Evolutionary conservation across 495 filamentous ascomycete species (phyloP).

Genomic region (Mycothermus thermophilus): DNA sequence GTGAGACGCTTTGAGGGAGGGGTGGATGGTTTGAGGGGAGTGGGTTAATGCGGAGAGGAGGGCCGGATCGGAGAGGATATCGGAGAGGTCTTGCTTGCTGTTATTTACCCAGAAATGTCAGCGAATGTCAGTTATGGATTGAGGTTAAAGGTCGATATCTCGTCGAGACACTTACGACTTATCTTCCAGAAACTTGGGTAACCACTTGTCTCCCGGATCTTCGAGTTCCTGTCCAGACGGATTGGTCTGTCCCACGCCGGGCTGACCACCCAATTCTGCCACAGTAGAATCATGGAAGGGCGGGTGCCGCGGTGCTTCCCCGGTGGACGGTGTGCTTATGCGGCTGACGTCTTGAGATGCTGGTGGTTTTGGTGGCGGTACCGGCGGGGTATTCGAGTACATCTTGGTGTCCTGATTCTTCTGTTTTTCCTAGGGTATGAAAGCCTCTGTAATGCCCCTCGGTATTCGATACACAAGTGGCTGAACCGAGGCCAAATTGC

Average conservation of each 20-base stretch:
- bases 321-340: constrained; percentile 45
- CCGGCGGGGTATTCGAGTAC: constrained; percentile 44
- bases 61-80: constrained; percentile 44
- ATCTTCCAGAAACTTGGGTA: constrained; percentile 55
- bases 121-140: not conserved
- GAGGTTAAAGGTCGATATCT: not conserved
- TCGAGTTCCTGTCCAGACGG: constrained; percentile 13
- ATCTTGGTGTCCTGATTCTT: constrained; percentile 5
- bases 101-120: not conserved
- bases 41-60: constrained; percentile 50
- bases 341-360: constrained; percentile 54
- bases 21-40: constrained; percentile 50
- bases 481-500: too few relatives aligned
- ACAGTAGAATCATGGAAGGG: constrained; percentile 21
- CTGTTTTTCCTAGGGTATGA: too few relatives aligned
- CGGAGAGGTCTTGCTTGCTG: constrained; percentile 49
- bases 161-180: constrained; percentile 47
- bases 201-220: constrained; percentile 47
- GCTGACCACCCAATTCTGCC: too few relatives aligned
- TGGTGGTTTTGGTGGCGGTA: constrained; percentile 56
- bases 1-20: constrained; percentile 41
- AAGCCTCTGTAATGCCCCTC: too few relatives aligned
- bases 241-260: too few relatives aligned
- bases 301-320: too few relatives aligned
- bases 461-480: too few relatives aligned